Evolutionary conservation across 2,329 filamentous ascomycete genomes (phyloP).

Genomic region (Cercospora berteroae): DNA sequence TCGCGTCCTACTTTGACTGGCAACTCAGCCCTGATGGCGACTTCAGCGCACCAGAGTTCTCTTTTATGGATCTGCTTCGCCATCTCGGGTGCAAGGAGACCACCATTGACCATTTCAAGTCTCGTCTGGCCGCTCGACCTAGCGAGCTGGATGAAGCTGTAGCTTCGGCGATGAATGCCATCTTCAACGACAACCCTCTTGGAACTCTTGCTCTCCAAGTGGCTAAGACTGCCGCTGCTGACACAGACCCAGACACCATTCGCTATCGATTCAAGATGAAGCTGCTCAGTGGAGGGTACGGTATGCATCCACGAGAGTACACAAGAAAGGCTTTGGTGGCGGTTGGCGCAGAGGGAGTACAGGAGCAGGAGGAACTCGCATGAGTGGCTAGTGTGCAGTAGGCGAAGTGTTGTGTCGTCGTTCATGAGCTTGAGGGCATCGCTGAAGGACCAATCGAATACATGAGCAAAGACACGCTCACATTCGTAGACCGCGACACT

Average conservation of each 20-base stretch:
- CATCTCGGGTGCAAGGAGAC: neutral
- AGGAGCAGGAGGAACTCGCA: neutral
- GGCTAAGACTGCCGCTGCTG: neutral
- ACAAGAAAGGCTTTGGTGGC: neutral
- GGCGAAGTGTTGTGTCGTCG: neutral
- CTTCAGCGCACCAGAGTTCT: slow-evolving; percentile 10
- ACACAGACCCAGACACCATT: neutral
- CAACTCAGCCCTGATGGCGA: slow-evolving; percentile 14
- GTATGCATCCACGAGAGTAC: slow-evolving; percentile 1
- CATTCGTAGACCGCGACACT: neutral
- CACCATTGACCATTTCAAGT: neutral
- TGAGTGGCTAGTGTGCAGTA: neutral
- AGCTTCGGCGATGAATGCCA: neutral
- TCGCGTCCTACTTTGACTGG: slow-evolving; percentile 7
- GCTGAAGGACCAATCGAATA: neutral
- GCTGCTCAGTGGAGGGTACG: slow-evolving; percentile 5
- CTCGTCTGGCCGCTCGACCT: neutral
- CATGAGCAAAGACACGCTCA: neutral
- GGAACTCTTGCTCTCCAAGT: neutral
- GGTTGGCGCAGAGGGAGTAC: neutral
- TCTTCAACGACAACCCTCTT: neutral
- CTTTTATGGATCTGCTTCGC: neutral
- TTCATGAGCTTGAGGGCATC: neutral
- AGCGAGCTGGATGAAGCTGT: neutral
- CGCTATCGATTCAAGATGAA: slow-evolving; percentile 8